Base-by-base conservation (phyloP, 805 yeast species). In the Suhomyces canberraensis region DNA sequence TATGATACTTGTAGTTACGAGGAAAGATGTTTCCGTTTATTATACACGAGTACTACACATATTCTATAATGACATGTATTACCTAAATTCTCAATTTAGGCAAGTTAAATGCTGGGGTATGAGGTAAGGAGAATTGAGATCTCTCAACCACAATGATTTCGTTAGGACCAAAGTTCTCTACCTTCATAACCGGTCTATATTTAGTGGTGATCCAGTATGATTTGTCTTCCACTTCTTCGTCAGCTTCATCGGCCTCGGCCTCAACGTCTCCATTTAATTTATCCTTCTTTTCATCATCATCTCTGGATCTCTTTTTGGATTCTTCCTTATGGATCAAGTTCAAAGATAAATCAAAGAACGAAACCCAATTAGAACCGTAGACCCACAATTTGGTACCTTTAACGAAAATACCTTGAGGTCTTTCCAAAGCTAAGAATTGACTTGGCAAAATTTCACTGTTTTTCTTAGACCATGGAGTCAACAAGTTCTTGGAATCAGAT, bases 361-460 rank as follows among this genome's bases (percentile, higher is more conserved):
- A 75, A 11, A 90, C 47, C 95, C 96, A 91, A 35, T 76, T 76
- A 15, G 84, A 71, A 1, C 96, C 95, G 76, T 86, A 89, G n/a
- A 88, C 61, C 96, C 96, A 91, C 11, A 84, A 64, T 38, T 76
- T 69, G 22, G 63, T 51, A 8, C 56, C 58, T 35, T 78, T 79
- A 11, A 57, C 52, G 52, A 84, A 86, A 9, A 85, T 58, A 11
- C 95, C 96, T 41, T 76, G 71, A 37, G 95, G 81, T 48, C 82
- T 79, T 13, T 73, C 75, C 36, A 75, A 64, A 2, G 66, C 56
- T 13, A 71, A 53, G 43, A 84, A 79, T 42, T 78, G 78, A 25
- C 66, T 66, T 2, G 98, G 97, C 45, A 89, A 60, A 39, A 75
- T 70, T 35, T 84, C 93, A 13, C 87, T 74, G 58, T 88, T 88